Percentiles rank a stretch among this genome's conserved stretches.
Conservation (phyloP, 306 rosid genomes). For the Castanea crenata region DNA sequence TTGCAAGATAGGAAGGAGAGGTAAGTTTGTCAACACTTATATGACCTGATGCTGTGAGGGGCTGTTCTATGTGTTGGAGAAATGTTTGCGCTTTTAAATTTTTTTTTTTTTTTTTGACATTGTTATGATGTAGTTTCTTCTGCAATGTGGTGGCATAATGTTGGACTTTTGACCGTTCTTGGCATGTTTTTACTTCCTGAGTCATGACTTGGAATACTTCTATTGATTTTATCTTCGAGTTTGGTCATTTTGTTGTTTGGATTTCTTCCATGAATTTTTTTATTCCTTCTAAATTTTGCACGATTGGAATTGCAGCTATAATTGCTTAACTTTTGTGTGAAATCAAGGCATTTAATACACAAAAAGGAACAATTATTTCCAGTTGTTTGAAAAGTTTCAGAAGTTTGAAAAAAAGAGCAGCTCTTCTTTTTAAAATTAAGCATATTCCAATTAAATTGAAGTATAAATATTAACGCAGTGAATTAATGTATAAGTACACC, state of each 20-base stretch:
- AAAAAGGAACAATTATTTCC: not conserved
- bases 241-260: not conserved
- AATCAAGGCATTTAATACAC: not conserved
- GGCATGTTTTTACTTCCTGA: not conserved
- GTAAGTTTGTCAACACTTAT: slow-evolving; percentile 27
- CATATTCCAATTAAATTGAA: not conserved
- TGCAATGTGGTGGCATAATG: not conserved
- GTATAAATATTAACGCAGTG: not conserved
- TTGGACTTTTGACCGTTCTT: not conserved
- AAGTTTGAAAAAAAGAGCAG: not conserved
- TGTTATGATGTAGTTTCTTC: not conserved
- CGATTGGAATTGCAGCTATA: not conserved
- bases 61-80: not conserved
- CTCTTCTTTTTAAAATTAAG: not conserved
- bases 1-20: slow-evolving; percentile 89
- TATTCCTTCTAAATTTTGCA: not conserved
- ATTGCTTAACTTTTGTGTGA: not conserved
- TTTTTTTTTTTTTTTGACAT: not conserved
- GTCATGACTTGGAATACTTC: not conserved
- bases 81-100: not conserved
- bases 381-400: not conserved
- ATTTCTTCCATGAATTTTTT: not conserved
- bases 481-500: not conserved
- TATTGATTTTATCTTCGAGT: not conserved
- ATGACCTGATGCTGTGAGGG: not conserved